These are phyloP conservation scores for Passiflora organensis DNA, from an alignment of 345 rosid genomes.

Conservation along the genomic window DNA sequence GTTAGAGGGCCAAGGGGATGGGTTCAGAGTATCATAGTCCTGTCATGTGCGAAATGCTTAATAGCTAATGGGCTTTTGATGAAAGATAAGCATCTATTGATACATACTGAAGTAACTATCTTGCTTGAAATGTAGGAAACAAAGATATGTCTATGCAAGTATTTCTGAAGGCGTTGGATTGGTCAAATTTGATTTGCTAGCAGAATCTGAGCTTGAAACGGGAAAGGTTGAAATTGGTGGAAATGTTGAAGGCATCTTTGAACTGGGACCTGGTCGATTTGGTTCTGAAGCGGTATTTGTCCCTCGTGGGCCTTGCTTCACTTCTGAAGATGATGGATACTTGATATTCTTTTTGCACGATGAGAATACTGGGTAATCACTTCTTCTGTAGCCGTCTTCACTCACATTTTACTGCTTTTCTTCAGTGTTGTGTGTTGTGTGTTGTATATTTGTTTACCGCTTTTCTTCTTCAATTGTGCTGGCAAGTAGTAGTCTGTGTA, in stretches of 20 bases:
- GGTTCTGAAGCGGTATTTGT: conserved; percentile 96
- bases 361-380: conserved; percentile 70
- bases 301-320: conserved; percentile 50
- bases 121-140: conserved; percentile 53
- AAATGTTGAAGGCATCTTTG: conserved; percentile 77
- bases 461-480: no score
- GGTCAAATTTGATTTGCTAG: conserved; percentile 81
- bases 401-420: not conserved
- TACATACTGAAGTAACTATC: not conserved
- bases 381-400: conserved; percentile 3
- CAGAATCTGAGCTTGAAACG: conserved; percentile 66
- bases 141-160: conserved; percentile 87
- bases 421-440: no score
- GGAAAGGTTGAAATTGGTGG: conserved; percentile 75
- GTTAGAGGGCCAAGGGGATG: no score
- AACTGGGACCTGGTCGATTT: conserved; percentile 73
- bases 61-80: no score
- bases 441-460: no score
- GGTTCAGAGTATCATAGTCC: no score
- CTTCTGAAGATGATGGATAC: conserved; percentile 81
- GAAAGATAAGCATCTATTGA: no score
- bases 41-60: no score
- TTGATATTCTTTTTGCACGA: conserved; percentile 82
- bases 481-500: not conserved
- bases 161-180: conserved; percentile 71